A percentile compares a stretch with the other conserved stretches of the same genome.
Evolutionary conservation across 345 rosid genomes (phyloP).

Genomic region (Acer saccharum): DNA sequence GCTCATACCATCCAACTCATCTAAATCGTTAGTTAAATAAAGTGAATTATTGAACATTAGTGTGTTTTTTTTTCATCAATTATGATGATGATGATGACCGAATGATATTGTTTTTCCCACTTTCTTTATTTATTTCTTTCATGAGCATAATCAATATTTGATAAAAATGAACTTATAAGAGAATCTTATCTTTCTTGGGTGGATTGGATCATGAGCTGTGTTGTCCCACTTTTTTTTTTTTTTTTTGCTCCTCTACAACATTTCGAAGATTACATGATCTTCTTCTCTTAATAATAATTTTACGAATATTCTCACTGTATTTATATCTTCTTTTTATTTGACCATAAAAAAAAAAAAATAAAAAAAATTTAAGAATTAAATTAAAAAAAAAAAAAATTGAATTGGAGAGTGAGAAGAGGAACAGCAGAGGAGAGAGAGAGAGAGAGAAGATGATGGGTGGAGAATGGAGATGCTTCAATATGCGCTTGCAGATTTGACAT

Average conservation of each 20-base stretch:
- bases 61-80: background rate
- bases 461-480: constrained; percentile 55
- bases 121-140: background rate
- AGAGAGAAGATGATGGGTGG: constrained; percentile 33
- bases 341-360: background rate
- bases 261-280: background rate
- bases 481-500: constrained; percentile 47
- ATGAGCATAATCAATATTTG: constrained; percentile 4
- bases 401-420: constrained; percentile 9
- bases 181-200: constrained; percentile 17
- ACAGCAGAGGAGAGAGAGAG: too few relatives aligned
- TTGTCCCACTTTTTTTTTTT: background rate
- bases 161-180: background rate
- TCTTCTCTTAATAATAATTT: background rate
- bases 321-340: background rate
- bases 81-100: background rate
- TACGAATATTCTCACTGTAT: background rate
- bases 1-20: too few relatives aligned
- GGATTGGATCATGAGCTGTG: constrained; percentile 4
- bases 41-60: background rate
- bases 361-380: too few relatives aligned
- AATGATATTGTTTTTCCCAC: background rate
- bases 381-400: background rate
- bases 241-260: background rate
- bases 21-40: too few relatives aligned